Conservation (phyloP, 192 early-diverging fungal genomes). For the Chytriomyces confervae region DNA sequence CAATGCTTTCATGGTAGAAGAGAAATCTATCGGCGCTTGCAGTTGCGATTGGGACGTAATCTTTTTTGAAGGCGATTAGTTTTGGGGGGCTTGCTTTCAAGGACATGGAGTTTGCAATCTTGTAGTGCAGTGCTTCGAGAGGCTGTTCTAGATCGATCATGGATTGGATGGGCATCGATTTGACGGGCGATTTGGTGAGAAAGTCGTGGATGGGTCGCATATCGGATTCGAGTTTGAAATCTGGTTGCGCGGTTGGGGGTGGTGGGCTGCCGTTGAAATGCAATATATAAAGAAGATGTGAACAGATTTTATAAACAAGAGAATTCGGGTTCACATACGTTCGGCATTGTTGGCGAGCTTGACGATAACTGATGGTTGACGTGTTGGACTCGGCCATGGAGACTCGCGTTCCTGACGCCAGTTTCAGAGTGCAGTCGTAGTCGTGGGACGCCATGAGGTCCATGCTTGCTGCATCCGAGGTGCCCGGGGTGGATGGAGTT, state of each 20-base stretch:
- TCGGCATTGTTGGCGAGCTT: neutral
- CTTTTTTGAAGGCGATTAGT: neutral
- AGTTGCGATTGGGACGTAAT: neutral
- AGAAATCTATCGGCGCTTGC: neutral
- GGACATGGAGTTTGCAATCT: neutral
- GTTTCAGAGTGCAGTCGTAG: neutral
- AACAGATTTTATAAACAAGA: neutral
- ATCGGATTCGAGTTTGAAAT: neutral
- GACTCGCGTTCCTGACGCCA: neutral
- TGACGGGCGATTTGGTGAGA: neutral
- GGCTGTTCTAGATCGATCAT: neutral
- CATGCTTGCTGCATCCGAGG: neutral
- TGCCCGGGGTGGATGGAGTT: neutral
- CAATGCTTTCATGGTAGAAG: slow-evolving; percentile 3
- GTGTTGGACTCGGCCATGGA: neutral
- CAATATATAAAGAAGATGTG: neutral
- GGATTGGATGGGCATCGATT: neutral
- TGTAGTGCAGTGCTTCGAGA: slow-evolving; percentile 2
- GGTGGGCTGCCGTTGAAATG: neutral
- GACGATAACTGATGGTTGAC: neutral
- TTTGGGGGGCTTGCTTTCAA: neutral
- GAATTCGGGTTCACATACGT: neutral
- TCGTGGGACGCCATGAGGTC: neutral
- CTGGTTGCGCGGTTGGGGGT: too few relatives aligned
- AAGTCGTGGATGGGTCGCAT: neutral